Evolutionary conservation across 768 basidiomycete species (phyloP).

Genomic region (Amanita inopinata): DNA sequence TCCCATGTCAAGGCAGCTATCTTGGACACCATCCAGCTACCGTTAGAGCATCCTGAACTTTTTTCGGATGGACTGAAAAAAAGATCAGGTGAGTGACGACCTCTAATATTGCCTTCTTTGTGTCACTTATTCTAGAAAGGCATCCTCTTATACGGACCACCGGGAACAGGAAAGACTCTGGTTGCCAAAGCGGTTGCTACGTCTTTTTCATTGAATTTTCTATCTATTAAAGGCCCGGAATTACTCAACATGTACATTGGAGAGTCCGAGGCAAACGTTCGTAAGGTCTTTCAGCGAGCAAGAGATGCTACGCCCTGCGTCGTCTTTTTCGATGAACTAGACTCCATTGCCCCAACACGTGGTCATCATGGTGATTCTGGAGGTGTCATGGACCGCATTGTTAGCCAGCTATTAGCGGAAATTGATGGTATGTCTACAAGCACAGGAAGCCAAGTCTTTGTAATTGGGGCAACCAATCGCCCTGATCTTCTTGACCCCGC

Average conservation of each 20-base stretch:
- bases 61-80: slow-evolving; percentile 92
- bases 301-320: slow-evolving; percentile 90
- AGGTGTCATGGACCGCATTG: slow-evolving; percentile 97
- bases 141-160: slow-evolving; percentile 87
- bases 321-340: slow-evolving; percentile 95
- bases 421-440: slow-evolving; percentile 79
- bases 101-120: background rate
- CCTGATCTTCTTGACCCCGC: slow-evolving; percentile 90
- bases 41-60: slow-evolving; percentile 80
- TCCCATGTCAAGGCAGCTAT: slow-evolving; percentile 85
- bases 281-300: slow-evolving; percentile 84
- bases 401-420: slow-evolving; percentile 89
- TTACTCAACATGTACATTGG: slow-evolving; percentile 98
- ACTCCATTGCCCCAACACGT: slow-evolving; percentile 89
- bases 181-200: slow-evolving; percentile 96
- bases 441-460: slow-evolving; percentile 70
- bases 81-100: slow-evolving; percentile 60
- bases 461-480: slow-evolving; percentile 92
- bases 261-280: slow-evolving; percentile 96
- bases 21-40: slow-evolving; percentile 90
- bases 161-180: slow-evolving; percentile 92
- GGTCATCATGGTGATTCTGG: slow-evolving; percentile 95
- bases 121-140: slow-evolving; percentile 33
- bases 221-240: slow-evolving; percentile 96
- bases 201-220: slow-evolving; percentile 89